phyloP scores from a whole-genome alignment of 495 filamentous ascomycete species.

The Saxophila tyrrhenica region DNA sequence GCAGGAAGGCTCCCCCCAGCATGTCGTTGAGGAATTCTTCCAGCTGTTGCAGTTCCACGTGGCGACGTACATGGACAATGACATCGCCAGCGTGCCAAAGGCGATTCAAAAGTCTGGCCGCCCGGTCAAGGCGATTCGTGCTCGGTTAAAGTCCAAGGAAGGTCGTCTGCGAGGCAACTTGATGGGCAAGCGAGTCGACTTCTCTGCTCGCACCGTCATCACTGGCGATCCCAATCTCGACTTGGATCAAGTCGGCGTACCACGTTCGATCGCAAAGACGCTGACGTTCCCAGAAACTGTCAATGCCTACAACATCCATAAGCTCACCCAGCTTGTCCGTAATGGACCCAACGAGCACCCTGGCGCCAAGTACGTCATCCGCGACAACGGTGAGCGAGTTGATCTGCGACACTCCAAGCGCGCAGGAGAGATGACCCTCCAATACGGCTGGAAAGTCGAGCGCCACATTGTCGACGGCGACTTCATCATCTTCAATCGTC shows the following conservation, averaged over 20 bases:
- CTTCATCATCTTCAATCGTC: slow-evolving; percentile 98
- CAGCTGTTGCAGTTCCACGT: slow-evolving; percentile 93
- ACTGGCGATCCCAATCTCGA: slow-evolving; percentile 95
- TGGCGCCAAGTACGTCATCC: slow-evolving; percentile 88
- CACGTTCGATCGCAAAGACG: slow-evolving; percentile 73
- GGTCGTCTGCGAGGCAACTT: slow-evolving; percentile 93
- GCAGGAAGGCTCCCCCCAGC: slow-evolving; percentile 76
- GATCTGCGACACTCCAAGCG: slow-evolving; percentile 86
- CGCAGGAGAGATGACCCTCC: slow-evolving; percentile 60
- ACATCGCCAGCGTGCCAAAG: slow-evolving; percentile 91
- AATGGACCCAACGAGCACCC: slow-evolving; percentile 93
- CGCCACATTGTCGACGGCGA: slow-evolving; percentile 91
- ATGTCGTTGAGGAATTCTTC: slow-evolving; percentile 83
- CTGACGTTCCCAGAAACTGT: slow-evolving; percentile 96
- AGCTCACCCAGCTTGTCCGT: slow-evolving; percentile 73
- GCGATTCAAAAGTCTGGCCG: slow-evolving; percentile 93
- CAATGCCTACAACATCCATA: slow-evolving; percentile 93
- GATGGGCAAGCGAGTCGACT: slow-evolving; percentile 99
- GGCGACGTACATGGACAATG: slow-evolving; percentile 98
- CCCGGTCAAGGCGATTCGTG: slow-evolving; percentile 90
- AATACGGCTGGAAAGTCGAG: slow-evolving; percentile 98
- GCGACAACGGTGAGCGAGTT: slow-evolving; percentile 81
- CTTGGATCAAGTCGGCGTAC: slow-evolving; percentile 92
- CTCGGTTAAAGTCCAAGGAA: slow-evolving; percentile 95
- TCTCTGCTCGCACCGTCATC: slow-evolving; percentile 98